These are phyloP conservation scores for Viola odorata DNA, from an alignment of 345 rosid genomes.

Conservation along the genomic window DNA sequence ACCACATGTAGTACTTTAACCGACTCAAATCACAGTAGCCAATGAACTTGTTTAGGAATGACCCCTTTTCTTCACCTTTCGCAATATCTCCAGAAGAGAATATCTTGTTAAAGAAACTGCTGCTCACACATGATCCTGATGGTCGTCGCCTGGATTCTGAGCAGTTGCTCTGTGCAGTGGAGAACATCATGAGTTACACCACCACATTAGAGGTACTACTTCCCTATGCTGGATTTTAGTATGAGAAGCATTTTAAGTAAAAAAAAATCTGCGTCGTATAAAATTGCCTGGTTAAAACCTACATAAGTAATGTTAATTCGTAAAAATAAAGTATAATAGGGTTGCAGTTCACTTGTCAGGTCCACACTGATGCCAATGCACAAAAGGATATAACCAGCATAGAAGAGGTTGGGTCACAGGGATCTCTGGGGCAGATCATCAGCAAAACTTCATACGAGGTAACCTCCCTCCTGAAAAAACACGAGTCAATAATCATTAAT, in stretches of 20 bases:
- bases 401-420: constrained; percentile 41
- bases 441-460: constrained; percentile 44
- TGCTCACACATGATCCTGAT: constrained; percentile 69
- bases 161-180: constrained; percentile 46
- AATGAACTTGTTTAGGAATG: constrained; percentile 22
- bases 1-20: background rate
- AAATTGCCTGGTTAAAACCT: too few species aligned
- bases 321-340: too few species aligned
- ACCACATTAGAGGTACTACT: constrained; percentile 27
- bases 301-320: too few species aligned
- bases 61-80: background rate
- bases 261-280: too few species aligned
- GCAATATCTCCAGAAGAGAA: constrained; percentile 36
- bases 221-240: constrained; percentile 8
- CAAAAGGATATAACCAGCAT: constrained; percentile 22
- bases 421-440: constrained; percentile 39
- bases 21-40: constrained; percentile 2
- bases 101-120: constrained; percentile 45
- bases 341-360: constrained; percentile 29
- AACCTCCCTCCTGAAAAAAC: constrained; percentile 2
- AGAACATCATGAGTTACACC: constrained; percentile 46
- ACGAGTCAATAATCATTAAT: background rate
- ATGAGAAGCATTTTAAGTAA: too few species aligned
- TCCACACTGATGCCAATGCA: constrained; percentile 16
- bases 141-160: constrained; percentile 60